Evolutionary conservation across 192 early-diverging fungal genomes (phyloP).

Genomic region (Irineochytrium annulatum): DNA sequence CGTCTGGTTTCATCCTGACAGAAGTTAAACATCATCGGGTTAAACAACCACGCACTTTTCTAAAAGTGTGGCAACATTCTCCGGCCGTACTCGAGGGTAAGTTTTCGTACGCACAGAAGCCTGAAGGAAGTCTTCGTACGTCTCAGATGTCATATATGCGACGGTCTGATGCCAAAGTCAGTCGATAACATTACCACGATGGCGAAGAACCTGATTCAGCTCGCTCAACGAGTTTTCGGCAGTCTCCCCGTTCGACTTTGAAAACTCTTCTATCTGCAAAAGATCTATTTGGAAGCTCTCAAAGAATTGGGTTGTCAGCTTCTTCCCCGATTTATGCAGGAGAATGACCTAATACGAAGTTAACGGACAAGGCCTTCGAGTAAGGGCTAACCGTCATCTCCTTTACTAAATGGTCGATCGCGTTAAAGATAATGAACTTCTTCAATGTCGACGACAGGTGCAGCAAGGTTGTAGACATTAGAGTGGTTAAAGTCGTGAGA

Average conservation of each 20-base stretch:
- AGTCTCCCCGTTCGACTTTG: slow-evolving; percentile 58
- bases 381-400: no score
- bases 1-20: slow-evolving; percentile 31
- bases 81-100: slow-evolving; percentile 61
- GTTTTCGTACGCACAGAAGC: slow-evolving; percentile 56
- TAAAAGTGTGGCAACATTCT: slow-evolving; percentile 61
- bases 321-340: slow-evolving; percentile 53
- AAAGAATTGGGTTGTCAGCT: slow-evolving; percentile 44
- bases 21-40: background rate
- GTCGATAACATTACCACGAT: background rate
- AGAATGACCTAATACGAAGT: slow-evolving; percentile 49
- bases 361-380: slow-evolving; percentile 16
- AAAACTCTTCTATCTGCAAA: slow-evolving; percentile 69
- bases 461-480: slow-evolving; percentile 57
- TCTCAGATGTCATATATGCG: slow-evolving; percentile 53
- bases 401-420: slow-evolving; percentile 67
- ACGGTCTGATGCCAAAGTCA: background rate
- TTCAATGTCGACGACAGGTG: slow-evolving; percentile 65
- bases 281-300: slow-evolving; percentile 30
- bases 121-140: slow-evolving; percentile 71
- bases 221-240: slow-evolving; percentile 65
- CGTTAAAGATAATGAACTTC: slow-evolving; percentile 67
- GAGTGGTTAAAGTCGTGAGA: slow-evolving; percentile 65
- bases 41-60: slow-evolving; percentile 68
- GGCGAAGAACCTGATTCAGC: slow-evolving; percentile 64